Base-by-base conservation (phyloP, 345 rosid species). In the Camelina sativa region DNA sequence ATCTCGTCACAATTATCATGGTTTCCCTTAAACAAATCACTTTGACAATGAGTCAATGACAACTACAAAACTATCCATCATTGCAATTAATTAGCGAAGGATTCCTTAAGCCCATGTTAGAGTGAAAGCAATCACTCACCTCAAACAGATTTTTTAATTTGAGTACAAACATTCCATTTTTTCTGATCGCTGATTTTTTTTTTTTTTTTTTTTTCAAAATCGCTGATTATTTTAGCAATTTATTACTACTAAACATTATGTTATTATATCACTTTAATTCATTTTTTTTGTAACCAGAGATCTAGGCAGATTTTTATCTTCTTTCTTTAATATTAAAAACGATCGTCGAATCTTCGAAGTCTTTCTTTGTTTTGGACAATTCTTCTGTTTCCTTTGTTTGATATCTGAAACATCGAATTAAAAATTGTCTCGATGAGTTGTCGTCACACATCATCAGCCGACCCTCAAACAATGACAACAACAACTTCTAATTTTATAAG, bases 371-470 rank as follows among this genome's bases (percentile, higher is more conserved):
- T 28, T 4, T 28, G 30, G 30, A 28, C 30, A 28, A 28, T 28
- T 28, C 30, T 28, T 28, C 30, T 28, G 30, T 28, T 53, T 56
- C 17, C 6, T 62, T 64, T 71, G 35, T 62, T 70, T 55, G 47
- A 35, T 56, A 38, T 55, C 55, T 35, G 69, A 68, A 61, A 55
- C 68, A 75, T 16, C 15, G 30, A 75, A 20, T 30, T 17, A 67
- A 63, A 63, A 35, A 43, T 35, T 6, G 23, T 69, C 63, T 35
- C 8, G 8, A 64, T 76, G 80, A 76, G 76, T 70, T 76, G 80
- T 76, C 67, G 55, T 76, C 72, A 70, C 67, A 70, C 61, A 70
- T 71, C 67, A 70, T 66, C 67, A 70, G 71, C 61, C 76, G 80
- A 44, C 76, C 71, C 50, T 69, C 32, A 43, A 43, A 61, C 69